Evolutionary conservation across 2,329 filamentous ascomycete species (phyloP).

Genomic region (Chaetoscypha palmicola): DNA sequence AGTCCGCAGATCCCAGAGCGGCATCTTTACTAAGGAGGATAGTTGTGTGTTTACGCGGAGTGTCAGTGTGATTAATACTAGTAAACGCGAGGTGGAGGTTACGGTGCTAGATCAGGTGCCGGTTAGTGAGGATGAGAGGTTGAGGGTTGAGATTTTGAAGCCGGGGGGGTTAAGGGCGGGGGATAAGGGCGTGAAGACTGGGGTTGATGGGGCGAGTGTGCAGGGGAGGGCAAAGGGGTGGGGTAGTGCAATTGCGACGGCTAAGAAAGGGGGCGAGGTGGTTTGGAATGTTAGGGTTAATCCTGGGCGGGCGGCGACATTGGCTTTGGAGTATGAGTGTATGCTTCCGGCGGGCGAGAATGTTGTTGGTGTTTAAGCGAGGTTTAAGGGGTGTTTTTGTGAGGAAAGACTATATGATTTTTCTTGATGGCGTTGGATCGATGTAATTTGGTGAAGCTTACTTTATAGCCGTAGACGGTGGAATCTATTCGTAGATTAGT

Average conservation of each 20-base stretch:
- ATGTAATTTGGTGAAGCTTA: too few relatives aligned
- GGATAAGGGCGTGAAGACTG: constrained; percentile 34
- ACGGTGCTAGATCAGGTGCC: constrained; percentile 54
- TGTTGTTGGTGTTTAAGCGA: constrained; percentile 26
- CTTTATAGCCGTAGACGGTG: too few relatives aligned
- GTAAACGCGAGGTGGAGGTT: constrained; percentile 35
- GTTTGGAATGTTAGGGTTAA: constrained; percentile 52
- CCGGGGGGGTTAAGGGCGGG: constrained; percentile 41
- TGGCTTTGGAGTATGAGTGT: constrained; percentile 56
- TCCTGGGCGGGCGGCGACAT: constrained; percentile 48
- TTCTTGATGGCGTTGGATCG: too few relatives aligned
- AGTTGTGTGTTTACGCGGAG: constrained; percentile 43
- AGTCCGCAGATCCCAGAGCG: constrained; percentile 43
- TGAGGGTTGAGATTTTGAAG: constrained; percentile 43
- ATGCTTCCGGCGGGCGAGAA: constrained; percentile 46
- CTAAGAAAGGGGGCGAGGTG: constrained; percentile 52
- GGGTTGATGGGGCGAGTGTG: constrained; percentile 21
- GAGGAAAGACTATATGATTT: too few relatives aligned
- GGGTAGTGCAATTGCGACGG: constrained; percentile 46
- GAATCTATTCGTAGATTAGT: too few relatives aligned
- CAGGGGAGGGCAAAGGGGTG: constrained; percentile 34
- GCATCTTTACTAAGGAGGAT: constrained; percentile 48
- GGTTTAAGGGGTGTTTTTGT: too few relatives aligned
- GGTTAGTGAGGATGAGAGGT: constrained; percentile 52
- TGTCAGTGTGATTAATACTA: constrained; percentile 46